phyloP scores from a whole-genome alignment of 208 protist genomes.

The Trypanosoma rangeli region DNA sequence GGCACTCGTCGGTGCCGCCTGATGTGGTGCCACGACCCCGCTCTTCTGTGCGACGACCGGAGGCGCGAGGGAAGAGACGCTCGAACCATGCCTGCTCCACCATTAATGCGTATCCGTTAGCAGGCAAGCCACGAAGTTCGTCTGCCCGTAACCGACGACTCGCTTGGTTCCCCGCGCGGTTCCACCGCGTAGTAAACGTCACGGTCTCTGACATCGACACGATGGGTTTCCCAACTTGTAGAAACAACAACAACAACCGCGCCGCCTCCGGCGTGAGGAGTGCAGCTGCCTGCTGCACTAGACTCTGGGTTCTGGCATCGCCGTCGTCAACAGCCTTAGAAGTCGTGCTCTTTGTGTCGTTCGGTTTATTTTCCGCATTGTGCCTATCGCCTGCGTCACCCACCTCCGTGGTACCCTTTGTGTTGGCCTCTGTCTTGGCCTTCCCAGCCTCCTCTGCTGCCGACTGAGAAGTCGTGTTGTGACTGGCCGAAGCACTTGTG shows the following conservation, averaged over 20 bases:
- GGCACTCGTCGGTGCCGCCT: constrained; percentile 2
- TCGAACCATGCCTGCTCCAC: constrained; percentile 80
- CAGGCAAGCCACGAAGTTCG: constrained; percentile 51
- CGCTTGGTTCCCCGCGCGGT: constrained; percentile 35
- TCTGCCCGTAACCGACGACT: constrained; percentile 66
- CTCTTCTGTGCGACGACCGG: constrained; percentile 19
- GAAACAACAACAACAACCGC: constrained; percentile 47
- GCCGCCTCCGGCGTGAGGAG: constrained; percentile 47
- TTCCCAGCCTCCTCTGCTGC: not conserved
- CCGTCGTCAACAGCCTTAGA: constrained; percentile 25
- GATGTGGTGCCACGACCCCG: not conserved
- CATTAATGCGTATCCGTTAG: constrained; percentile 38
- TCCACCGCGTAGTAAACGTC: constrained; percentile 63
- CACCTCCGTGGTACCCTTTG: not conserved
- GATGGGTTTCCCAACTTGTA: constrained; percentile 32
- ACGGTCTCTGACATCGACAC: constrained; percentile 39
- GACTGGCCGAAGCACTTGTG: not conserved
- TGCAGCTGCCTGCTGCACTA: constrained; percentile 29
- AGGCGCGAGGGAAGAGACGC: constrained; percentile 37
- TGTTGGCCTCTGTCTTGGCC: not conserved
- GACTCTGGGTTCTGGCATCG: constrained; percentile 19
- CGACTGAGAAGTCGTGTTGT: not conserved
- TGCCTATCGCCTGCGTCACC: not conserved
- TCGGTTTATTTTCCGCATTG: not conserved
- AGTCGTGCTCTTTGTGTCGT: not conserved